Evolutionary conservation across 306 rosid genomes (phyloP).

Genomic region (Casuarina equisetifolia): DNA sequence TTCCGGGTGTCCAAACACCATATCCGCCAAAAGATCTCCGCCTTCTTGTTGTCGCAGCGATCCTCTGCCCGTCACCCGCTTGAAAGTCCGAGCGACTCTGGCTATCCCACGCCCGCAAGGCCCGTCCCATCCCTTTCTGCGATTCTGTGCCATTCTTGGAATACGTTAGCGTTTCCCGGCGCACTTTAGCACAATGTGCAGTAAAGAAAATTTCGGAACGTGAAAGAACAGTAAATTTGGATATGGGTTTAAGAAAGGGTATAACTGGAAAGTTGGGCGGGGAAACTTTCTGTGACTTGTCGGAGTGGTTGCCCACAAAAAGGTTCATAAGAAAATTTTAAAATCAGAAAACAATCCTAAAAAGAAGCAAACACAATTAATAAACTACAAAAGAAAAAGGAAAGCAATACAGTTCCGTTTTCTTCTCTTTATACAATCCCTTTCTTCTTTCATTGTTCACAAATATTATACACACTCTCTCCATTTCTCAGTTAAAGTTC

Average conservation of each 20-base stretch:
- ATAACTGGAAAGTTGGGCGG: slow-evolving; percentile 32
- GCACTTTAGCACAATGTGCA: slow-evolving; percentile 21
- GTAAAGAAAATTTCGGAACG: not conserved
- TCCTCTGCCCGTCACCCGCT: slow-evolving; percentile 15
- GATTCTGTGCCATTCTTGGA: slow-evolving; percentile 20
- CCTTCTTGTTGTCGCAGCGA: slow-evolving; percentile 21
- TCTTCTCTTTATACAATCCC: slow-evolving; percentile 25
- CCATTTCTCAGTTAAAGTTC: slow-evolving; percentile 8
- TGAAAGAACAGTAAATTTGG: slow-evolving; percentile 5
- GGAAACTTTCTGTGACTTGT: slow-evolving; percentile 63
- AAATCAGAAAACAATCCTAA: slow-evolving; percentile 30
- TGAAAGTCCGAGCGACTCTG: slow-evolving; percentile 39
- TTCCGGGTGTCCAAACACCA: slow-evolving; percentile 46
- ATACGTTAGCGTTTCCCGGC: slow-evolving; percentile 31
- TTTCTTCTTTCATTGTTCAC: not conserved
- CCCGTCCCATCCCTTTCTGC: slow-evolving; percentile 51
- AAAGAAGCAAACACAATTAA: slow-evolving; percentile 25
- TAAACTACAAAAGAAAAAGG: slow-evolving; percentile 16
- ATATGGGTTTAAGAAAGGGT: slow-evolving; percentile 16
- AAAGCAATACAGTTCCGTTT: slow-evolving; percentile 33
- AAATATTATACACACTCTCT: slow-evolving; percentile 1
- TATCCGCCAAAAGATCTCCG: slow-evolving; percentile 39
- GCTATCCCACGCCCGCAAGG: slow-evolving; percentile 20
- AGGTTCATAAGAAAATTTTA: slow-evolving; percentile 19
- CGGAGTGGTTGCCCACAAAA: slow-evolving; percentile 75